These are phyloP conservation scores for Erigeron philadelphicus DNA, from an alignment of 140 eudicot species.

Conservation along the genomic window DNA sequence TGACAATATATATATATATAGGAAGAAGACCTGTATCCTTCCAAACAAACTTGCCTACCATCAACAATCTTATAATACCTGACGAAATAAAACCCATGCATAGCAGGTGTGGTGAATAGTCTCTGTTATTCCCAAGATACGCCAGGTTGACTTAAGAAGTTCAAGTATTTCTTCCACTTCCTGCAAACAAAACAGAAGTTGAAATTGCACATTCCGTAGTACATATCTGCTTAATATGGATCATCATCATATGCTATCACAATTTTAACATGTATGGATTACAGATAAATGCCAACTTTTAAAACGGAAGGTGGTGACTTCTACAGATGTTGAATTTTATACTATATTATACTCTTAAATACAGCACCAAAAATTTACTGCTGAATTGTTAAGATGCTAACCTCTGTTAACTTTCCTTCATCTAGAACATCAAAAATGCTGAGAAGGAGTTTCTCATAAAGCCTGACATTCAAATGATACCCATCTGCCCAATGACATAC, in stretches of 20 bases:
- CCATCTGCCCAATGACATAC: constrained; percentile 99
- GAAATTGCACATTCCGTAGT: constrained; percentile 6
- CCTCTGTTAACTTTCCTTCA: constrained; percentile 99
- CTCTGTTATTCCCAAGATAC: constrained; percentile 87
- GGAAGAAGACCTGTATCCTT: neutral
- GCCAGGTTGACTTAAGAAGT: constrained; percentile 97
- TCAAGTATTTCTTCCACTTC: constrained; percentile 97
- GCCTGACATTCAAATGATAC: constrained; percentile 88
- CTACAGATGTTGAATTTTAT: constrained; percentile 8
- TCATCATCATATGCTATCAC: constrained; percentile 8
- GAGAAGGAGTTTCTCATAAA: constrained; percentile 78
- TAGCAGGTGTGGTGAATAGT: constrained; percentile 91
- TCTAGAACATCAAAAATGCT: constrained; percentile 96
- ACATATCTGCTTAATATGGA: constrained; percentile 13
- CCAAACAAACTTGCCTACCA: constrained; percentile 22
- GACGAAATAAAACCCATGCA: constrained; percentile 95
- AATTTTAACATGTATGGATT: neutral
- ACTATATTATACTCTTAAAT: constrained; percentile 7
- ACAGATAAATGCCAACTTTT: neutral
- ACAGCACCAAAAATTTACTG: constrained; percentile 2
- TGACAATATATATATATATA: neutral
- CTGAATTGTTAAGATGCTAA: constrained; percentile 19
- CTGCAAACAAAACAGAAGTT: constrained; percentile 36
- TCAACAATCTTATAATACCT: constrained; percentile 41
- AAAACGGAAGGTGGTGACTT: constrained; percentile 17